Percentiles rank a stretch among this genome's conserved stretches.
Evolutionary conservation across 345 rosid species (phyloP).

Genomic region (Combretum micranthum): DNA sequence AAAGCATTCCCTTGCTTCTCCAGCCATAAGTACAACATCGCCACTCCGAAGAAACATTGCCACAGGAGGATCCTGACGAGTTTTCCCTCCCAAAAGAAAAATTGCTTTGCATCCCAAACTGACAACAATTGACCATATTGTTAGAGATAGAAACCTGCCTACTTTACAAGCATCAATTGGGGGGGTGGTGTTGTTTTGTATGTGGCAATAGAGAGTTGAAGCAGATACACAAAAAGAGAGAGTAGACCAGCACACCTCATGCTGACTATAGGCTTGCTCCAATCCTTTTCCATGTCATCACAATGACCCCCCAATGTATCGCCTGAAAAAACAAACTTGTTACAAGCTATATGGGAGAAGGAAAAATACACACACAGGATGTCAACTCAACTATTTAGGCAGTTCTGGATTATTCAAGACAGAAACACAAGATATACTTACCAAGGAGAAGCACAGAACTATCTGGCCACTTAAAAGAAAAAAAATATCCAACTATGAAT

Average conservation of each 20-base stretch:
- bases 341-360: background rate
- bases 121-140: constrained; percentile 8
- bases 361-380: background rate
- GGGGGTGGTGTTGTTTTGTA: no score
- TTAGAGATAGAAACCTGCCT: background rate
- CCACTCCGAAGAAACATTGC: constrained; percentile 97
- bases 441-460: no score
- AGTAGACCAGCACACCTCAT: constrained; percentile 44
- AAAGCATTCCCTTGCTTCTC: constrained; percentile 92
- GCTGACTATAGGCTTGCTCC: constrained; percentile 97
- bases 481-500: no score
- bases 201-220: no score
- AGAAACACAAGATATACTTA: no score
- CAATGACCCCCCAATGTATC: constrained; percentile 95
- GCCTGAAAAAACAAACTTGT: constrained; percentile 31
- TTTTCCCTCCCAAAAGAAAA: constrained; percentile 85
- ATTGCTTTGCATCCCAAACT: constrained; percentile 96
- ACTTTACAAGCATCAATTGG: background rate
- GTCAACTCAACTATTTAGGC: background rate
- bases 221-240: background rate
- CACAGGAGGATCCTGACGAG: constrained; percentile 62
- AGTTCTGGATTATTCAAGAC: no score
- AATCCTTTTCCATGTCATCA: constrained; percentile 96
- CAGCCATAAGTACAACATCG: constrained; percentile 86
- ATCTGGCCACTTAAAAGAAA: no score